Evolutionary conservation across 805 yeast species (phyloP).

Genomic region (Saccharomycopsis amapae): DNA sequence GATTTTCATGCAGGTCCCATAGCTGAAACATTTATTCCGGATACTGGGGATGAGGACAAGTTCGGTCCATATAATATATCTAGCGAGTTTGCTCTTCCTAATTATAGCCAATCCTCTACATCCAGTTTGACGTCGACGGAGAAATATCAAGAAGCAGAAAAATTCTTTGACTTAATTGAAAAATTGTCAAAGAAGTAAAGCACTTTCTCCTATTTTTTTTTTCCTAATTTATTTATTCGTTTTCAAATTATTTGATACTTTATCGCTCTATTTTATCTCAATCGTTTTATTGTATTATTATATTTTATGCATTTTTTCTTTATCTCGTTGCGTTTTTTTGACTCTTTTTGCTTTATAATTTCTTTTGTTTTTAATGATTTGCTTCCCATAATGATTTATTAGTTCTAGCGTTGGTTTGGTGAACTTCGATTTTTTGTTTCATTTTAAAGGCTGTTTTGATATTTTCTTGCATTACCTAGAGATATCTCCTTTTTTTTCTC

Average conservation of each 20-base stretch:
- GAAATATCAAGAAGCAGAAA: constrained; percentile 15
- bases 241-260: neutral
- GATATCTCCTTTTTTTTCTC: neutral
- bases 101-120: neutral
- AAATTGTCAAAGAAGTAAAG: constrained; percentile 9
- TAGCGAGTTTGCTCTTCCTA: too few species aligned
- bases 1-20: too few species aligned
- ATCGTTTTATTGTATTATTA: too few species aligned
- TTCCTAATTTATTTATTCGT: neutral
- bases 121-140: constrained; percentile 13
- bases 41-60: neutral
- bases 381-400: too few species aligned
- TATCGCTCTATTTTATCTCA: neutral
- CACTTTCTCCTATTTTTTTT: neutral
- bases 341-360: too few species aligned
- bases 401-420: too few species aligned
- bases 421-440: neutral
- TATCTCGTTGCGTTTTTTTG: neutral
- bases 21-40: too few species aligned
- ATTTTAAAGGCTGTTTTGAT: neutral
- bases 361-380: neutral
- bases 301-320: too few species aligned
- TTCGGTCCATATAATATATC: neutral
- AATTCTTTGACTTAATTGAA: constrained; percentile 12
- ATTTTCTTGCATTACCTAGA: neutral